Conservation (phyloP, 2,329 filamentous ascomycete genomes). For the Chaetoscypha palmicola region DNA sequence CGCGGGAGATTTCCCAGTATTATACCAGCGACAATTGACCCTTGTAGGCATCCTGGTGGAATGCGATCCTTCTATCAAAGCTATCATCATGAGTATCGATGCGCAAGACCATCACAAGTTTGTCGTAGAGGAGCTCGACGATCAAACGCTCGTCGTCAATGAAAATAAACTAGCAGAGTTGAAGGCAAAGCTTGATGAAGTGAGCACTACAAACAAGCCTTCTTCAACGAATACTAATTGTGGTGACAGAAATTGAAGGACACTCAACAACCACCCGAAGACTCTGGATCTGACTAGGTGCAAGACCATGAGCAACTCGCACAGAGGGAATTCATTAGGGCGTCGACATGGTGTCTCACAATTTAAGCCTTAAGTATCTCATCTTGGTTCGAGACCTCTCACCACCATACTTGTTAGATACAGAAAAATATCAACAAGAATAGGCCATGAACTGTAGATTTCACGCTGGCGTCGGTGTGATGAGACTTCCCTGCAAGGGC, state of each 20-base stretch:
- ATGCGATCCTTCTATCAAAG: slow-evolving; percentile 82
- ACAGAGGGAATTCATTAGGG: too few species aligned
- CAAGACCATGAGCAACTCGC: too few species aligned
- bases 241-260: slow-evolving; percentile 26
- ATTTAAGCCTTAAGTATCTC: too few species aligned
- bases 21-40: background rate
- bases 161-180: slow-evolving; percentile 62
- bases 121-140: slow-evolving; percentile 75
- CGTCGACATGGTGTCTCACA: too few species aligned
- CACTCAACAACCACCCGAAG: slow-evolving; percentile 20
- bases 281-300: slow-evolving; percentile 7
- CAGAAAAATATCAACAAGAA: too few species aligned
- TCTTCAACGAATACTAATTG: background rate
- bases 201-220: slow-evolving; percentile 31
- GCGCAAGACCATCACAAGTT: slow-evolving; percentile 61
- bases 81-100: slow-evolving; percentile 74
- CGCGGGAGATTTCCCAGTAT: too few species aligned
- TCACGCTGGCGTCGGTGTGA: too few species aligned
- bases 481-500: too few species aligned
- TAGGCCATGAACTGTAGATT: too few species aligned
- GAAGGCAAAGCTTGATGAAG: slow-evolving; percentile 62
- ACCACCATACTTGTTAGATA: too few species aligned
- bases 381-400: too few species aligned
- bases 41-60: slow-evolving; percentile 64
- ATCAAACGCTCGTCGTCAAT: slow-evolving; percentile 68